Base-by-base conservation (phyloP, 2,329 filamentous ascomycete species). In the Aspergillus texensis region DNA sequence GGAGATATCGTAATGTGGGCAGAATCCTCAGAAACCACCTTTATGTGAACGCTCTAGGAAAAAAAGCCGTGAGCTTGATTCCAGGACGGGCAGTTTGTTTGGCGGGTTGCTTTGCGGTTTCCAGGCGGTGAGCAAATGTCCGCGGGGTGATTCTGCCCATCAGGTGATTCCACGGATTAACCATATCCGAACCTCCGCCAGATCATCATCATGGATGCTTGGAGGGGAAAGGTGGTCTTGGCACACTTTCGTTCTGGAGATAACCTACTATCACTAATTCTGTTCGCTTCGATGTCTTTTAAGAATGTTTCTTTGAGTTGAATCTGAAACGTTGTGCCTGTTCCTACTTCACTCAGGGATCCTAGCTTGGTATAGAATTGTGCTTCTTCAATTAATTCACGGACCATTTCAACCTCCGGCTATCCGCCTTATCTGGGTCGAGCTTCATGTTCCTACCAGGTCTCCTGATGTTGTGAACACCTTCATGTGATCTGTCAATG, bases 21-120 rank as follows among this genome's bases (percentile, higher is more conserved):
- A 30, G 19, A 41, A 26, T 58, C 19, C 34, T 28, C 34, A 46
- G 24, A 34, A 12, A 48, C 53, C 62, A 41, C 57, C 50, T 57
- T 26, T 56, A 41, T 57, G 58, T 59, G 53, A 65, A 58, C 41
- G 36, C 43, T 60, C 36, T 58, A 43, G 43, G 57, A 4, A 26
- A 26, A 55, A 65, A 64, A 60, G 64, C 58, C 56, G 62, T 43
- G 62, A 70, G 70, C 70, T 69, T 66, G 63, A 67, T 72, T 72
- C 71, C 70, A 66, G 70, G 71, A 69, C 67, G 63, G 72, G 71
- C 69, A 73, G 70, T 75, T 75, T 75, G 72, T 74, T 74, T 75
- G 69, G 71, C 65, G 64, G 60, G 66, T 62, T 68, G 71, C 71
- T 70, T 68, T 69, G 68, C 64, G 68, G 66, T 65, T 65, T 58